phyloP scores from a whole-genome alignment of 306 rosid species.

The Acacia melanoxylon region DNA sequence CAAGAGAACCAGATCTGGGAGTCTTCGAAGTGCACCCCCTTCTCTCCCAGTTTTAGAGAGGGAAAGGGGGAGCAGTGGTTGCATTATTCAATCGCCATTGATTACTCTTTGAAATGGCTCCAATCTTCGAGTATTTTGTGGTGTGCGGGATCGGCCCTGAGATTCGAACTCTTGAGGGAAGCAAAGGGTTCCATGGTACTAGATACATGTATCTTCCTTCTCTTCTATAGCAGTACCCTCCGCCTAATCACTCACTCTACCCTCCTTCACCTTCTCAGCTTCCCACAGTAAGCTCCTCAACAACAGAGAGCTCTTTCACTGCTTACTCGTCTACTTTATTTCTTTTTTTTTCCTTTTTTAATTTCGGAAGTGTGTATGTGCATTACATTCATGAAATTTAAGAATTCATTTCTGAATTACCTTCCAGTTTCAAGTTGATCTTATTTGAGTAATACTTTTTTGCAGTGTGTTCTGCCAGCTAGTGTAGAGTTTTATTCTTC shows the following conservation, averaged over 20 bases:
- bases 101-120: no score
- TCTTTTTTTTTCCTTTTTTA: background rate
- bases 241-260: constrained; percentile 69
- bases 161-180: no score
- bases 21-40: no score
- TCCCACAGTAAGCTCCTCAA: constrained; percentile 59
- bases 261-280: constrained; percentile 99
- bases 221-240: constrained; percentile 87
- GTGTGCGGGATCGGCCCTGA: no score
- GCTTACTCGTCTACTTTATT: background rate
- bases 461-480: constrained; percentile 97
- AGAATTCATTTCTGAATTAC: background rate
- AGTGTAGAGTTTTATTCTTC: constrained; percentile 73
- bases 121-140: no score
- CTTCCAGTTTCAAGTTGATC: constrained; percentile 19
- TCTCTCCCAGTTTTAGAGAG: no score
- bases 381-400: constrained; percentile 12
- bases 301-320: background rate
- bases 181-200: no score
- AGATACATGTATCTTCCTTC: no score
- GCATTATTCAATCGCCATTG: no score
- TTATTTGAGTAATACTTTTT: constrained; percentile 22
- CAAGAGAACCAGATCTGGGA: no score
- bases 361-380: background rate
- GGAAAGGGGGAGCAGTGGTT: no score